phyloP scores from a whole-genome alignment of 2,329 filamentous ascomycete genomes.

The Botrytis porri region DNA sequence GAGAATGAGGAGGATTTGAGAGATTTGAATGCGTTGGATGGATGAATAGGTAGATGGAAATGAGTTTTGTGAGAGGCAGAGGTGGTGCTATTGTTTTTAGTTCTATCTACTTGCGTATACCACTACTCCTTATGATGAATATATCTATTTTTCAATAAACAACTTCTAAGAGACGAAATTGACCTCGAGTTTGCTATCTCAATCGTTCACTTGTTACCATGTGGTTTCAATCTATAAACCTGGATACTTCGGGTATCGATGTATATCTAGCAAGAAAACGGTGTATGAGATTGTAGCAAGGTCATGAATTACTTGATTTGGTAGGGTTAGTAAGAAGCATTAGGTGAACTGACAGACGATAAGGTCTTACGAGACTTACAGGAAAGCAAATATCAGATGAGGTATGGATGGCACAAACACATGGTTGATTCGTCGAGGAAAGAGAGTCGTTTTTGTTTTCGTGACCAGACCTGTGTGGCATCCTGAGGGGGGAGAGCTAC shows the following conservation, averaged over 20 bases:
- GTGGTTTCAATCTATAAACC: not conserved
- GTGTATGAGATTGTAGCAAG: not conserved
- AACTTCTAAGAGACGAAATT: not conserved
- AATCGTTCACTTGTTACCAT: accelerated
- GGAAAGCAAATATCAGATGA: not conserved
- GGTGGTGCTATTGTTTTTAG: not conserved
- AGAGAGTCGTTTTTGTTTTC: not conserved
- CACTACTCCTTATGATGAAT: too few relatives aligned
- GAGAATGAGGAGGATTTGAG: not conserved
- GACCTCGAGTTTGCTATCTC: too few relatives aligned
- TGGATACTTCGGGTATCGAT: not conserved
- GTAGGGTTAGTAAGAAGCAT: not conserved
- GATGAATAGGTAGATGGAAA: not conserved
- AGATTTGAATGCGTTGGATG: not conserved
- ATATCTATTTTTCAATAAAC: not conserved
- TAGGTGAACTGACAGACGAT: accelerated
- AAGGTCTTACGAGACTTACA: not conserved
- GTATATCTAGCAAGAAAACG: not conserved
- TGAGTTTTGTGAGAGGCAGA: not conserved
- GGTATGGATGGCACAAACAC: not conserved
- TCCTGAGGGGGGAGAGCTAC: not conserved
- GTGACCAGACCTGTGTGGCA: accelerated
- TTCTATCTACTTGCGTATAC: not conserved
- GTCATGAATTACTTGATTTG: not conserved
- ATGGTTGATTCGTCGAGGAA: not conserved